These are phyloP conservation scores for Kwoniella sp. DNA, from an alignment of 768 basidiomycete genomes.

Conservation along the genomic window DNA sequence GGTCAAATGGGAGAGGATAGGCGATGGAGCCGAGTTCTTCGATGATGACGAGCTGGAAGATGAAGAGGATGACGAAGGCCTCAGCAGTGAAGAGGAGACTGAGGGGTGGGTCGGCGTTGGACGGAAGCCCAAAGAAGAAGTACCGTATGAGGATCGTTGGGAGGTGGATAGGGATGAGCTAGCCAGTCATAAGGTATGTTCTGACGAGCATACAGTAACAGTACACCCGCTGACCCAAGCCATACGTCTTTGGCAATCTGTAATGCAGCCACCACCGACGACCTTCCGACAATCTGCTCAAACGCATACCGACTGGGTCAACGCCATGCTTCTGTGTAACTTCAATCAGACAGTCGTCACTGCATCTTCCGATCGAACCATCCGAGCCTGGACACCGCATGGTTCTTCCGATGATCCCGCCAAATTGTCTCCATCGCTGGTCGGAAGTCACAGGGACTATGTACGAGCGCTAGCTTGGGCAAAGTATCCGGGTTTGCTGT, in stretches of 20 bases:
- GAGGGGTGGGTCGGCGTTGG: slow-evolving; percentile 41
- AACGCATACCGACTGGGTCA: slow-evolving; percentile 92
- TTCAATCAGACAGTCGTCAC: slow-evolving; percentile 90
- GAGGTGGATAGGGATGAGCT: slow-evolving; percentile 68
- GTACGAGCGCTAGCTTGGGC: slow-evolving; percentile 51
- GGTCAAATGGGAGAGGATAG: slow-evolving; percentile 65
- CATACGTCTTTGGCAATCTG: not conserved
- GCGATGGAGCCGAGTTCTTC: slow-evolving; percentile 81
- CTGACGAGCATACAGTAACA: not conserved
- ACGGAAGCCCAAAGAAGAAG: slow-evolving; percentile 57
- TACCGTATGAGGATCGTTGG: slow-evolving; percentile 76
- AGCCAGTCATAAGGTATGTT: slow-evolving; percentile 58
- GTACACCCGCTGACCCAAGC: not conserved
- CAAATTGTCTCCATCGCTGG: slow-evolving; percentile 61
- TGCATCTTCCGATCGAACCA: slow-evolving; percentile 91
- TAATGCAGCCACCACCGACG: slow-evolving; percentile 58
- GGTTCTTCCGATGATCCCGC: slow-evolving; percentile 59
- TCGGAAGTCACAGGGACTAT: slow-evolving; percentile 54
- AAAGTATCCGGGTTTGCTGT: slow-evolving; percentile 45
- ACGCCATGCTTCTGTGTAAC: slow-evolving; percentile 89
- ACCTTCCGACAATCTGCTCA: slow-evolving; percentile 84
- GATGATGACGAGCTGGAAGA: slow-evolving; percentile 68
- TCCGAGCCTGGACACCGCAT: slow-evolving; percentile 93
- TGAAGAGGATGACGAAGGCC: slow-evolving; percentile 65
- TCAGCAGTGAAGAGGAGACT: slow-evolving; percentile 44